Evolutionary conservation across 1,284 basidiomycete species (phyloP), one percentile per base, ranked within the genome.

Genomic region (Lentinula novae-zelandiae): DNA sequence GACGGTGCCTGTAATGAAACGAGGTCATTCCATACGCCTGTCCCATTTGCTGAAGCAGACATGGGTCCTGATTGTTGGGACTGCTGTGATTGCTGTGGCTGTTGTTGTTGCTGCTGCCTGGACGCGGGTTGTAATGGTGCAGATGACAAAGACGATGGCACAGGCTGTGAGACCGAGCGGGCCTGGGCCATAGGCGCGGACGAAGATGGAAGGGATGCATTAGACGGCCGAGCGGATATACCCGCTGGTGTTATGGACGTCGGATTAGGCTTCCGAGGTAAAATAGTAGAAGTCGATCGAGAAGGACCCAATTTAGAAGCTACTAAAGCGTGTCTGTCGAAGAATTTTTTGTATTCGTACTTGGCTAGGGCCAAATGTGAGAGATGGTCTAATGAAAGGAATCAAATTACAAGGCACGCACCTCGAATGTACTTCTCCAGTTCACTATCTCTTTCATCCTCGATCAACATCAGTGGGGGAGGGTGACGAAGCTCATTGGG

Each of bases 351-450:
- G 69, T 83, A 88, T 66, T 92, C 84, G 65, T 92, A 92, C 71
- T 92, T 92, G 10, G 82, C 89, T 91, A 64, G 3, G 20, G 20
- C 3, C 5, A 17, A 33, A 58, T 53, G 9, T 40, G 40, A 49
- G 58, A 17, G 52, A 57, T 61, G 33, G 60, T 22, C 22, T 3
- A 3, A 22, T 3, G 22, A 22, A 48, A 27, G 17, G 7, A 34
- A 46, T 9, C 34, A 50, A 57, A 12, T 15, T 46, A 22, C 46
- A 55, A 57, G 42, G 5, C 22, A 79, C 82, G 68, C 74, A 86
- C 89, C 79, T 64, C 93, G 84, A 65, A 95, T 93, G 73, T 84
- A 94, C 69, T 85, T 87, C 73, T 95, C 92, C 36, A 95, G 78
- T 63, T 95, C 92, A 65, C 89, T 90, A 68, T 92, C 92, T 36